phyloP scores from a whole-genome alignment of 371 early-diverging fungal species.

The Mucor velutinosus region DNA sequence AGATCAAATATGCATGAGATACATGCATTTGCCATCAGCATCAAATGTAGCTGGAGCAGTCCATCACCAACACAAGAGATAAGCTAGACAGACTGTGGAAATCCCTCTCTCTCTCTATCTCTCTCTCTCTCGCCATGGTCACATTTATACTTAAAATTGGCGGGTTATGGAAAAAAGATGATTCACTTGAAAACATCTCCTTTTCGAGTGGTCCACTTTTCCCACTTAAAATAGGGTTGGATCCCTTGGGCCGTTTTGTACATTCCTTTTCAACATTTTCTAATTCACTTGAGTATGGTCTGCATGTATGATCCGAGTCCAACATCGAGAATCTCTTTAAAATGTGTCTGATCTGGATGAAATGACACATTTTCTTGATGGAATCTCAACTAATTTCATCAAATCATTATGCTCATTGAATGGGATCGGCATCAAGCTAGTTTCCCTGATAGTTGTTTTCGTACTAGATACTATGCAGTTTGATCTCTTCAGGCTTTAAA shows the following conservation, averaged over 20 bases:
- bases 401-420: neutral
- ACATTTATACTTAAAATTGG: neutral
- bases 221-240: neutral
- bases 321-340: neutral
- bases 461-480: neutral
- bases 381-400: neutral
- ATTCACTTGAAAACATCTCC: slow-evolving; percentile 5
- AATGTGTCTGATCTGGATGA: neutral
- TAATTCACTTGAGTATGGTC: neutral
- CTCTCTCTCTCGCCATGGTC: neutral
- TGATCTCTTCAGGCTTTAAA: neutral
- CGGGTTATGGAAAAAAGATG: slow-evolving; percentile 4
- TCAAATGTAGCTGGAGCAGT: neutral
- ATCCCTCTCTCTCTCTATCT: neutral
- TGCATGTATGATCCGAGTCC: neutral
- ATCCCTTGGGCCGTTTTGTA: neutral
- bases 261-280: neutral
- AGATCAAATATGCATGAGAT: neutral
- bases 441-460: neutral
- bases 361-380: neutral
- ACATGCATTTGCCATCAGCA: neutral
- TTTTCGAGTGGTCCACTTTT: neutral
- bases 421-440: neutral
- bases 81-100: neutral
- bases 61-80: neutral